Percentiles rank a stretch among this genome's conserved stretches.
phyloP scores from a whole-genome alignment of 2,329 filamentous ascomycete genomes.

The Aspergillus clavatus region DNA sequence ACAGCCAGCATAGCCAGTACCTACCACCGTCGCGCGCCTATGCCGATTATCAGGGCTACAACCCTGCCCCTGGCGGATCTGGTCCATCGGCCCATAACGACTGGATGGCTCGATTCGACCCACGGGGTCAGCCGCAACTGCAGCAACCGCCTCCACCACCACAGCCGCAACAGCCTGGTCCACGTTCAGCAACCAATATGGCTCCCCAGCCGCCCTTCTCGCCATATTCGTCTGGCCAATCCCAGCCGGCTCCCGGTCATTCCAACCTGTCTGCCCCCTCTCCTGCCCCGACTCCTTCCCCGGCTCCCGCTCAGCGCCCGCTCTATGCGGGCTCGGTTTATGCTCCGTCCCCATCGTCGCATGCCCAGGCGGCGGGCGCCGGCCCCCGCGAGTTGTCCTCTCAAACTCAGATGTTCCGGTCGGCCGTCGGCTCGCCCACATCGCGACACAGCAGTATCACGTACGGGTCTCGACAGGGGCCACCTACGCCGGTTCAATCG shows the following conservation, averaged over 20 bases:
- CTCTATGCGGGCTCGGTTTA: constrained; percentile 27
- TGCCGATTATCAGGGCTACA: constrained; percentile 31
- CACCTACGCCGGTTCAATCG: constrained; percentile 28
- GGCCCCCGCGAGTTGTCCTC: constrained; percentile 29
- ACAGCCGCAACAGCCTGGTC: constrained; percentile 14
- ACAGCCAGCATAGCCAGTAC: constrained; percentile 26
- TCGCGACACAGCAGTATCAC: constrained; percentile 24
- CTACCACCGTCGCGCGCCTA: constrained; percentile 28
- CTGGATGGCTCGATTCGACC: constrained; percentile 42
- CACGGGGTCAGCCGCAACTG: constrained; percentile 31
- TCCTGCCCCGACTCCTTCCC: constrained; percentile 32
- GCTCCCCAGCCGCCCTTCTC: constrained; percentile 27
- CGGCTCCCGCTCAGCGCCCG: constrained; percentile 26
- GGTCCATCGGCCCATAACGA: constrained; percentile 31
- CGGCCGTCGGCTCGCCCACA: constrained; percentile 27
- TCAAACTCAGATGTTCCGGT: constrained; percentile 23
- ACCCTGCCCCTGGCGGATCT: constrained; percentile 21
- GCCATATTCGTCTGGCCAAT: constrained; percentile 23
- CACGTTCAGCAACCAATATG: constrained; percentile 18
- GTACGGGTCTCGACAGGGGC: constrained; percentile 31
- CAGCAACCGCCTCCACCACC: constrained; percentile 20
- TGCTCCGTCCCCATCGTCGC: constrained; percentile 24
- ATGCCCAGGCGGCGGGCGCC: constrained; percentile 19
- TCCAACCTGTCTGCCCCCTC: constrained; percentile 29
- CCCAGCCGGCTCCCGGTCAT: constrained; percentile 21